Evolutionary conservation across 2,329 filamentous ascomycete genomes (phyloP).

Genomic region (Xylariaceae sp.): DNA sequence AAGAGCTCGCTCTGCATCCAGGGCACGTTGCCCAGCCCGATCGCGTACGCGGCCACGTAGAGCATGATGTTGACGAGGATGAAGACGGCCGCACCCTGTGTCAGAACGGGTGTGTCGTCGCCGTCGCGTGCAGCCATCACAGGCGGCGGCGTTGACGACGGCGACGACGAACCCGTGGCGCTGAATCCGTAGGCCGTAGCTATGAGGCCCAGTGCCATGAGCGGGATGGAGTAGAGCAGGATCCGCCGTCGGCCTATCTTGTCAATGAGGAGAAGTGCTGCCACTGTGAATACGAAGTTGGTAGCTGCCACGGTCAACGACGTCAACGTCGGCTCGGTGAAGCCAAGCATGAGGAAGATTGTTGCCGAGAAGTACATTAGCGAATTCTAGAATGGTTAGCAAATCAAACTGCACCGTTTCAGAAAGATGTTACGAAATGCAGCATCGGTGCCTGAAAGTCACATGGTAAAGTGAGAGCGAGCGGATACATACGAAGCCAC

Average conservation of each 20-base stretch:
- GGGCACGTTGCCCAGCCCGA: constrained; percentile 85
- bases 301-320: constrained; percentile 76
- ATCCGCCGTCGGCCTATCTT: constrained; percentile 73
- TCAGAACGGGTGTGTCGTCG: constrained; percentile 20
- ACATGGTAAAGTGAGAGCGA: background rate
- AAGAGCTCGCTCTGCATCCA: constrained; percentile 97
- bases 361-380: constrained; percentile 89
- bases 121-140: constrained; percentile 14
- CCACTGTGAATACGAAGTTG: constrained; percentile 74
- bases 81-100: constrained; percentile 39
- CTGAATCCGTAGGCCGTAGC: constrained; percentile 69
- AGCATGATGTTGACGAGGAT: constrained; percentile 73
- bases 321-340: constrained; percentile 71
- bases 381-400: constrained; percentile 55
- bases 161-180: constrained; percentile 48
- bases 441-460: background rate
- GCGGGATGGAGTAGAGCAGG: constrained; percentile 73
- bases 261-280: constrained; percentile 72
- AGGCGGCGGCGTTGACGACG: too few species aligned
- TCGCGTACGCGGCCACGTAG: constrained; percentile 80
- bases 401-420: background rate
- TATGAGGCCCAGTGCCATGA: constrained; percentile 72
- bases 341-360: constrained; percentile 72
- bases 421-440: background rate
- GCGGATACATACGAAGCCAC: constrained; percentile 61